Percentiles rank a stretch among this genome's conserved stretches.
Evolutionary conservation across 768 basidiomycete genomes (phyloP).

Genomic region (Lactarius sp.): DNA sequence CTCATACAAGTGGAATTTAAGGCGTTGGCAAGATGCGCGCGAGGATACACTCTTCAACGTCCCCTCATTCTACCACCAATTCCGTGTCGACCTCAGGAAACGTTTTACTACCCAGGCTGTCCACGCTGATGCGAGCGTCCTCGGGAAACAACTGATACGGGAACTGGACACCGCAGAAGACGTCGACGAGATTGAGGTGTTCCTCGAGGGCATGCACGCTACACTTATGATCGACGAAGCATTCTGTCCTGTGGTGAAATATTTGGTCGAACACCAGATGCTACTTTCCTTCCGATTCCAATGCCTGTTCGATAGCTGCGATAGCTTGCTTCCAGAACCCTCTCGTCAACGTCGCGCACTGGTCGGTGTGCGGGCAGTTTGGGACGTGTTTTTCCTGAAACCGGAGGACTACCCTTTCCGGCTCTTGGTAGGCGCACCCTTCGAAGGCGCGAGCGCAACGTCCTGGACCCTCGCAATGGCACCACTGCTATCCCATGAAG

Average conservation of each 20-base stretch:
- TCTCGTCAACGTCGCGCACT: neutral
- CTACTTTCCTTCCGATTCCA: constrained; percentile 10
- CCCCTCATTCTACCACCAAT: constrained; percentile 8
- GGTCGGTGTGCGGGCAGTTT: neutral
- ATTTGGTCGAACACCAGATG: constrained; percentile 7
- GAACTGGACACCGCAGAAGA: constrained; percentile 7
- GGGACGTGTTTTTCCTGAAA: constrained; percentile 6
- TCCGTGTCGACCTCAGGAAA: constrained; percentile 3
- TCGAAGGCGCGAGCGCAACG: constrained; percentile 2
- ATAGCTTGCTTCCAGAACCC: neutral
- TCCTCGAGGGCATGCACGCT: constrained; percentile 10
- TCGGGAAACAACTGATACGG: constrained; percentile 10
- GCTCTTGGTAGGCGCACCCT: neutral
- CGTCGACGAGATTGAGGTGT: constrained; percentile 5
- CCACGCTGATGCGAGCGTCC: constrained; percentile 7
- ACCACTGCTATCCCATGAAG: constrained; percentile 1
- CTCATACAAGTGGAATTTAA: neutral
- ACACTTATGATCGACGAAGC: neutral
- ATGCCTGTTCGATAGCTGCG: constrained; percentile 10
- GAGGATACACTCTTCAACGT: constrained; percentile 7
- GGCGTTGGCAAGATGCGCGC: constrained; percentile 3
- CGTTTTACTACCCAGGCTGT: neutral
- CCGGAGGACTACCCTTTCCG: constrained; percentile 12
- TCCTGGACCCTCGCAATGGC: constrained; percentile 1
- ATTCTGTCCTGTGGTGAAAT: neutral